These are phyloP conservation scores for Urostyla sp. DNA, from an alignment of 73 alveolate genomes.

Conservation along the genomic window DNA sequence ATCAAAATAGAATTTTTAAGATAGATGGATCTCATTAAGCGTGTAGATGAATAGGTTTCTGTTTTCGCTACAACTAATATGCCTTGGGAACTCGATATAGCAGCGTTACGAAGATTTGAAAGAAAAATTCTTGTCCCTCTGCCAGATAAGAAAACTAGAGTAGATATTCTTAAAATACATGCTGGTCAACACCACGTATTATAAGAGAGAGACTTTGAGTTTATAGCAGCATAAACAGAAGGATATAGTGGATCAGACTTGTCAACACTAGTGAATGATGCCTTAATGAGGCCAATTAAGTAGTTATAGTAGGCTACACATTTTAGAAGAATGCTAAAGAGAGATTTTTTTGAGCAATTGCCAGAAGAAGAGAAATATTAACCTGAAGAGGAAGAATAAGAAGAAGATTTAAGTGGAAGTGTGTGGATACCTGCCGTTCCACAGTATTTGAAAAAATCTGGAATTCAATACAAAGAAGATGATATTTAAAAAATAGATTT, in stretches of 20 bases:
- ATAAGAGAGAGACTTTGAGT: conserved; percentile 58
- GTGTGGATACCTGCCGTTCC: conserved; percentile 48
- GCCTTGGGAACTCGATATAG: conserved; percentile 90
- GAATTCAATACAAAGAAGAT: conserved; percentile 3
- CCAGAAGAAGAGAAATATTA: conserved; percentile 19
- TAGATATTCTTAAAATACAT: conserved; percentile 64
- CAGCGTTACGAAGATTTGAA: conserved; percentile 80
- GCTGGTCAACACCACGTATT: conserved; percentile 60
- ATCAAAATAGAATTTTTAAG: conserved; percentile 73
- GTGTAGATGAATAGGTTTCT: conserved; percentile 66
- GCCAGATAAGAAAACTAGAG: conserved; percentile 79
- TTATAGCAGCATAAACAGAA: conserved; percentile 50
- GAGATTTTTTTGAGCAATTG: background rate
- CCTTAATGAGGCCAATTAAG: conserved; percentile 69
- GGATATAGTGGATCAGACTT: conserved; percentile 74
- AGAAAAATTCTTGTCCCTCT: conserved; percentile 79
- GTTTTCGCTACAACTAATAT: conserved; percentile 84
- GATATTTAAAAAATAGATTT: conserved; percentile 47
- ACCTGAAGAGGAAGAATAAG: conserved; percentile 17
- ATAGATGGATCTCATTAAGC: conserved; percentile 77
- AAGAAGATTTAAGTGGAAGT: conserved; percentile 21
- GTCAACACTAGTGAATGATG: conserved; percentile 68
- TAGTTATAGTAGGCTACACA: conserved; percentile 53
- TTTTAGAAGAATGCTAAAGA: conserved; percentile 39
- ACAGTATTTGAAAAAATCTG: background rate